These are phyloP conservation scores for Hordeum pubiflorum DNA, from an alignment of 202 grass and related monocot species.

Conservation along the genomic window DNA sequence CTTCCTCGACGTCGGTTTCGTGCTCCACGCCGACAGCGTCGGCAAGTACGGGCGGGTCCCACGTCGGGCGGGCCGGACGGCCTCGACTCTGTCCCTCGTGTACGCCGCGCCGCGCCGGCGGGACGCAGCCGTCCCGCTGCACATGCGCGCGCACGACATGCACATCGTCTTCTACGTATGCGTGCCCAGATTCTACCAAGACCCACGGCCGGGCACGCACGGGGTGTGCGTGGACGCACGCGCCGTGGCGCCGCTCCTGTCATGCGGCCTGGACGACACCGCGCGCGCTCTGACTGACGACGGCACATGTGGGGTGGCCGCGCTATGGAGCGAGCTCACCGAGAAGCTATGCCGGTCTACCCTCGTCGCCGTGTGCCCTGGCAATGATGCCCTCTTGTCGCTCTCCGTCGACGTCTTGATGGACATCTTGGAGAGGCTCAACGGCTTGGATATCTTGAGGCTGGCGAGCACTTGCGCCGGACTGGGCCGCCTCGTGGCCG, in stretches of 20 bases:
- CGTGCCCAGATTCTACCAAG: background rate
- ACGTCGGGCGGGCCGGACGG: background rate
- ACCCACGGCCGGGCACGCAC: background rate
- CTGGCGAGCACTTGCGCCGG: background rate
- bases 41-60: background rate
- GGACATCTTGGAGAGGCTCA: background rate
- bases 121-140: background rate
- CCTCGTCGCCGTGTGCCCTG: background rate
- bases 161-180: background rate
- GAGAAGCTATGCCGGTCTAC: background rate
- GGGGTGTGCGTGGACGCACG: background rate
- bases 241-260: background rate
- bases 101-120: background rate
- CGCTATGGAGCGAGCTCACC: background rate
- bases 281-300: background rate
- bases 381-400: background rate
- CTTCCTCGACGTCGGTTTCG: constrained; percentile 7
- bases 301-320: background rate
- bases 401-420: background rate
- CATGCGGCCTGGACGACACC: background rate
- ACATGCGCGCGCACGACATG: background rate
- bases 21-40: background rate
- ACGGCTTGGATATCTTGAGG: background rate
- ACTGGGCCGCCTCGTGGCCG: background rate
- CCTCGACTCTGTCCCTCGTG: background rate